Evolutionary conservation across 768 basidiomycete species (phyloP).

Genomic region (Tricholoma terreum): DNA sequence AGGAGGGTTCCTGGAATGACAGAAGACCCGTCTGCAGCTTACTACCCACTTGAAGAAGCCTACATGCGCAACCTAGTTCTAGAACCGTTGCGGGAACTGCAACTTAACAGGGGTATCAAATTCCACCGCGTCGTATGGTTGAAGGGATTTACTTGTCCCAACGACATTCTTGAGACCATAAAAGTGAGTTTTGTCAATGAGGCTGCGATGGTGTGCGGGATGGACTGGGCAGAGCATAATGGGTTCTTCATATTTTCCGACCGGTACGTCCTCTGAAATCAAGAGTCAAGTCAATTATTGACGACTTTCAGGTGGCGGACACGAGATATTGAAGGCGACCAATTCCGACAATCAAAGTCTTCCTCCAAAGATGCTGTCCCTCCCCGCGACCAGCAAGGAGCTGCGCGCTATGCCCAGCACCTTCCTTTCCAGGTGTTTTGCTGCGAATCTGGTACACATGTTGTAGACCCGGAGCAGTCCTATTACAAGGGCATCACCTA

Average conservation of each 20-base stretch:
- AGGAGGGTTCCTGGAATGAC: constrained; percentile 94
- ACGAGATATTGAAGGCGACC: constrained; percentile 95
- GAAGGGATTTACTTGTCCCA: constrained; percentile 98
- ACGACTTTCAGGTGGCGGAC: constrained; percentile 77
- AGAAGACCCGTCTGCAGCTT: constrained; percentile 77
- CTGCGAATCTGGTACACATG: constrained; percentile 96
- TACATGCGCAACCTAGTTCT: constrained; percentile 90
- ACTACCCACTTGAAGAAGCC: constrained; percentile 95
- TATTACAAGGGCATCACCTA: constrained; percentile 92
- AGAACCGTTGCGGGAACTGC: constrained; percentile 85
- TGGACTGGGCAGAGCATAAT: constrained; percentile 99
- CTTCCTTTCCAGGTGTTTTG: constrained; percentile 99
- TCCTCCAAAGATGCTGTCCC: constrained; percentile 91
- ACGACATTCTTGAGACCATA: constrained; percentile 94
- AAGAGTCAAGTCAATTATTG: not conserved
- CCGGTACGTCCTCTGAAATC: constrained; percentile 51
- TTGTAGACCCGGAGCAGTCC: constrained; percentile 92
- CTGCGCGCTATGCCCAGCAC: constrained; percentile 83
- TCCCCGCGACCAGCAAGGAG: constrained; percentile 81
- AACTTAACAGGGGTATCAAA: constrained; percentile 68
- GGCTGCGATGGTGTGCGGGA: constrained; percentile 99
- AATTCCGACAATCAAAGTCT: constrained; percentile 95
- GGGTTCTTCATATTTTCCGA: constrained; percentile 98
- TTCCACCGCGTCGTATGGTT: constrained; percentile 96
- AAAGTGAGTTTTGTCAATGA: constrained; percentile 87